Evolutionary conservation across 495 filamentous ascomycete species (phyloP), one percentile per base, ranked within the genome.

Genomic region (Xylaria scruposa): DNA sequence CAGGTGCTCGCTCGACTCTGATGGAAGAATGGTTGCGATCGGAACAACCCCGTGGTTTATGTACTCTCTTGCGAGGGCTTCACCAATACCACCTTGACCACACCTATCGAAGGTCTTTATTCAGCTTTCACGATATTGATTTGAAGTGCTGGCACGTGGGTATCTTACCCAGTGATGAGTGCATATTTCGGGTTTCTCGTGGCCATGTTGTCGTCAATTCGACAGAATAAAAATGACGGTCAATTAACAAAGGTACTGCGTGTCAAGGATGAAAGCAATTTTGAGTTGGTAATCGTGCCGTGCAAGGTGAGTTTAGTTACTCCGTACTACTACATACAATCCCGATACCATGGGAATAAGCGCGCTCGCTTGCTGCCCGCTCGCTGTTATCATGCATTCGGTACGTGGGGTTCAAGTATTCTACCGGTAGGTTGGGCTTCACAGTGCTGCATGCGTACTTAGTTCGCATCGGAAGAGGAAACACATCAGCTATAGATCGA

Each of bases 21-120:
- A 67, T 5, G 77, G 74, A 3, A 79, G 73, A 21, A 78, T 40
- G 8, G 77, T 79, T 0, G 77, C 70, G 54, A 79, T 47, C 44
- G 17, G 44, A 47, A 47, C 44, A 0, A n/a, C 13, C 15, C 13
- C 17, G 17, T 5, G 44, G 13, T 17, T 46, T 15, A 46, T 46
- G 42, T 46, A 46, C 13, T 46, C 42, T 17, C 15, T 17, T 4
- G 42, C 42, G 13, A 46, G 42, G 42, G 42, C 42, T 46, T 46
- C 42, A 46, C 42, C 42, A 46, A 46, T 46, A 46, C 42, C 42
- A 46, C 42, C 42, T 15, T 17, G 42, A 1, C 42, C 42, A 46
- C 42, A 46, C 3, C 42, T 46, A 17, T 46, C 0, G 15, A 17
- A 46, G 42, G 15, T 46, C 15, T 17, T 17, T 15, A 17, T 46